Percentiles rank a stretch among this genome's conserved stretches.
These are phyloP conservation scores for Globisporangium camurandrum DNA, from an alignment of 352 stramenopile genomes.

Conservation along the genomic window DNA sequence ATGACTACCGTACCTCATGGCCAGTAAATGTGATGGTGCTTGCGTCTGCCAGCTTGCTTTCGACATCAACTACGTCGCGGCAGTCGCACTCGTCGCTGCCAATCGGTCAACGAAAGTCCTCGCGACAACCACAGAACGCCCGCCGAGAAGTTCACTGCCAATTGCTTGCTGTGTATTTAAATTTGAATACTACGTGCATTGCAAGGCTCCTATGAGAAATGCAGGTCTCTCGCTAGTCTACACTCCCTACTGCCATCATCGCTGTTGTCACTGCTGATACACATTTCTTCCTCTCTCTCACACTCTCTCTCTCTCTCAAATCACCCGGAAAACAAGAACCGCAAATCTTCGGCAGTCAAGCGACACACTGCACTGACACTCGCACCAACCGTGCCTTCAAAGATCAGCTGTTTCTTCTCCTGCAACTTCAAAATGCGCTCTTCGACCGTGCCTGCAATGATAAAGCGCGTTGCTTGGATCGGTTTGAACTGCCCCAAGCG, in stretches of 20 bases:
- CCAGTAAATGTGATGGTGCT: too few relatives aligned
- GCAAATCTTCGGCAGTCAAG: slow-evolving; percentile 92
- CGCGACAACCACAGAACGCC: too few relatives aligned
- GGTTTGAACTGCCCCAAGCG: slow-evolving; percentile 96
- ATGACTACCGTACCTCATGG: too few relatives aligned
- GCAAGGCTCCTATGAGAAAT: too few relatives aligned
- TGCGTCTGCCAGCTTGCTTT: too few relatives aligned
- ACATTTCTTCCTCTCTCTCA: neutral
- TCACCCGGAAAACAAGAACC: slow-evolving; percentile 86
- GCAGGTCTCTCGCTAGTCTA: neutral
- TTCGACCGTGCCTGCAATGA: slow-evolving; percentile 97
- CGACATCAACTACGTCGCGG: too few relatives aligned
- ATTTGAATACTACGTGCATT: too few relatives aligned
- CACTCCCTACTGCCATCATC: neutral
- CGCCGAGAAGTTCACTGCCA: too few relatives aligned
- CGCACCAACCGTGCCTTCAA: slow-evolving; percentile 97
- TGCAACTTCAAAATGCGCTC: slow-evolving; percentile 97
- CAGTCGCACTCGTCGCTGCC: too few relatives aligned
- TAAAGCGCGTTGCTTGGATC: slow-evolving; percentile 96
- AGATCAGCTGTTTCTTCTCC: slow-evolving; percentile 94
- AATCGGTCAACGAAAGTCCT: too few relatives aligned
- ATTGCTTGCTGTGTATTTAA: too few relatives aligned
- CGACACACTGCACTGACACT: slow-evolving; percentile 82
- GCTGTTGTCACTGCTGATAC: neutral
- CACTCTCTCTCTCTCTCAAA: neutral